A percentile compares a stretch with the other conserved stretches of the same genome.
These are phyloP conservation scores for Meredithiella fracta DNA, from an alignment of 2,329 filamentous ascomycete species.

Conservation along the genomic window DNA sequence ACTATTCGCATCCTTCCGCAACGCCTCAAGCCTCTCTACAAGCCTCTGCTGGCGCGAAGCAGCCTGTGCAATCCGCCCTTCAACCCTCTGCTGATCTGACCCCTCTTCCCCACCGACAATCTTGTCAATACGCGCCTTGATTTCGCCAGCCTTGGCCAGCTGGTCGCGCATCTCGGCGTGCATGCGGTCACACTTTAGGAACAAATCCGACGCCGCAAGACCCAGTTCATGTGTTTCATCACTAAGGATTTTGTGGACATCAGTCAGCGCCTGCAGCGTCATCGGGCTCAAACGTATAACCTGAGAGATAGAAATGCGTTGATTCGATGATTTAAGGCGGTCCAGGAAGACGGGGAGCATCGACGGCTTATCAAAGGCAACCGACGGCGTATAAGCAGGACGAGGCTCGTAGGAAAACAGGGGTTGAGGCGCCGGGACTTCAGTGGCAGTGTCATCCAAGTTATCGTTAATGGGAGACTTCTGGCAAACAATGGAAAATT, in stretches of 20 bases:
- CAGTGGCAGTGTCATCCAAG: background rate
- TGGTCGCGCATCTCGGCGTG: constrained; percentile 52
- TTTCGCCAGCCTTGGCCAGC: constrained; percentile 46
- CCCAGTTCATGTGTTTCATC: constrained; percentile 54
- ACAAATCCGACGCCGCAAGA: constrained; percentile 54
- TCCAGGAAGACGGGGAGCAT: constrained; percentile 40
- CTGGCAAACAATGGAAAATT: constrained; percentile 20
- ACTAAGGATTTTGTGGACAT: constrained; percentile 54
- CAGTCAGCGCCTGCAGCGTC: constrained; percentile 54
- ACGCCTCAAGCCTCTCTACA: constrained; percentile 39
- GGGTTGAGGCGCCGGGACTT: constrained; percentile 20
- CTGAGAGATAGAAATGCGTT: constrained; percentile 46
- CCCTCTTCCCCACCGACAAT: constrained; percentile 37
- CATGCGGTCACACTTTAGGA: constrained; percentile 51
- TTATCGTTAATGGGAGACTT: constrained; percentile 7
- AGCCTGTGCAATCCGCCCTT: constrained; percentile 34
- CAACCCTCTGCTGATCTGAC: constrained; percentile 35
- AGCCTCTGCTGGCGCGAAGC: constrained; percentile 40
- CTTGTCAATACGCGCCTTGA: constrained; percentile 48
- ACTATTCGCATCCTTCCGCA: constrained; percentile 31
- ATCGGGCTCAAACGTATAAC: constrained; percentile 54
- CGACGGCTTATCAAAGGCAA: constrained; percentile 41
- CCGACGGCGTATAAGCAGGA: constrained; percentile 47
- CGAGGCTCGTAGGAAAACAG: constrained; percentile 45
- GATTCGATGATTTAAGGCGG: constrained; percentile 39